Evolutionary conservation across 768 basidiomycete species (phyloP), one percentile per base, ranked within the genome.

Genomic region (Mycena galopus): DNA sequence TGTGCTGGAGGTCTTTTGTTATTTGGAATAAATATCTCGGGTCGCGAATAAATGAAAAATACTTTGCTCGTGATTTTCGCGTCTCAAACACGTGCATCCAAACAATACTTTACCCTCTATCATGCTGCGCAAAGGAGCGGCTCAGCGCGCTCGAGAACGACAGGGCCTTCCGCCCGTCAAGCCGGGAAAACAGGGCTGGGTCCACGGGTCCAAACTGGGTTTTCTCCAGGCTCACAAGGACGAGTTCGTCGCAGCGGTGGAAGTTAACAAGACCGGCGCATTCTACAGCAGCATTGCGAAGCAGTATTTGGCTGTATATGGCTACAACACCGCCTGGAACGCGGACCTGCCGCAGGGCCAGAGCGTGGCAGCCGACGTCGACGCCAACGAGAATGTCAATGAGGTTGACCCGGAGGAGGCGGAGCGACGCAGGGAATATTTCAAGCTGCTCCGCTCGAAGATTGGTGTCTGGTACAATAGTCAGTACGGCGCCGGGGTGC

Each of bases 291-390:
- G 27, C 23, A 29, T 57, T 8, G 50, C 19, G 0, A 51, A 57
- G 2, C 29, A 25, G 29, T 69, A 69, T 21, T 11, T 69, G 16
- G 33, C 14, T 4, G 63, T 56, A 25, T 69, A 62, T 53, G 67
- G 59, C 0, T 69, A 56, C 27, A 6, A 61, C 12, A 61, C 53
- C 4, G 9, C 51, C 0, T 56, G 59, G 59, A 19, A 62, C 14
- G 60, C 14, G 0, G 67, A 69, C 53, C 37, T 69, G 10, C 25
- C 1, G 1, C 16, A 59, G 11, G 59, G 21, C 1, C 7, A 29
- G 17, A 37, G 42, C 12, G 29, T 69, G 0, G 67, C 60, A 2
- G 59, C 39, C 19, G 67, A 69, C n/a, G 67, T 69, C 4, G 61
- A 69, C 23, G 21, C 19, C 0, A n/a, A 42, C n/a, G 60, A 69